Evolutionary conservation across 1,284 basidiomycete species (phyloP).

Genomic region (Ceratobasidium papillatum): DNA sequence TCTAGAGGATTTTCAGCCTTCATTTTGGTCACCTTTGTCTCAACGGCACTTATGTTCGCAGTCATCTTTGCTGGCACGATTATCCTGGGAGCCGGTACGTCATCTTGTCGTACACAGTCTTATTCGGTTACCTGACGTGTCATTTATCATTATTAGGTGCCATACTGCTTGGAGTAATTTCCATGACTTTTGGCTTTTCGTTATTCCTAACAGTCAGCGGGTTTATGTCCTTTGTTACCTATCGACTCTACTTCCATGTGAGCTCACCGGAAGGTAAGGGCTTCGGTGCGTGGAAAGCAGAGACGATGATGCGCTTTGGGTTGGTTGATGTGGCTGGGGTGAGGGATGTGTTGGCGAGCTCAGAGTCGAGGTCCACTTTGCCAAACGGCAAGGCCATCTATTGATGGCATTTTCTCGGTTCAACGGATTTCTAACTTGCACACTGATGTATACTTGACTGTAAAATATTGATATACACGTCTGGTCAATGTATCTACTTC

Average conservation of each 20-base stretch:
- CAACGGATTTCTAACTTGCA: neutral
- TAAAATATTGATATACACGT: conserved; percentile 2
- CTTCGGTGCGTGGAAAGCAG: conserved; percentile 10
- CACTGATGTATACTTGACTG: neutral
- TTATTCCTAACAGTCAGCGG: conserved; percentile 22
- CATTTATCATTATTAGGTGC: neutral
- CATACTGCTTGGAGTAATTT: conserved; percentile 11
- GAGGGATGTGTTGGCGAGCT: neutral
- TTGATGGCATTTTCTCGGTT: neutral
- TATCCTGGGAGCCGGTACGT: conserved; percentile 35
- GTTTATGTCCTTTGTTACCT: conserved; percentile 4
- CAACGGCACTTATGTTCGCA: neutral
- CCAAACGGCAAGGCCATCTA: neutral
- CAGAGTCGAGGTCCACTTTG: neutral
- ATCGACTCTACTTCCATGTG: conserved; percentile 18
- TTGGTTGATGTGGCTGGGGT: conserved; percentile 12
- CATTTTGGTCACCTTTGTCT: neutral
- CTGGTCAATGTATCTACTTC: conserved; percentile 44
- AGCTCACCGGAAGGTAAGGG: neutral
- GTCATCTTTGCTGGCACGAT: neutral
- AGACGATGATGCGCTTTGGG: conserved; percentile 29
- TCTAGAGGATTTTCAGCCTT: conserved; percentile 28
- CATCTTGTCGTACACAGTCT: neutral
- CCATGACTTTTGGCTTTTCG: conserved; percentile 13
- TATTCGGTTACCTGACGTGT: conserved; percentile 6